A percentile compares a stretch with the other conserved stretches of the same genome.
These are phyloP conservation scores for Amylostereum areolatum DNA, from an alignment of 1,284 basidiomycete genomes.

Conservation along the genomic window DNA sequence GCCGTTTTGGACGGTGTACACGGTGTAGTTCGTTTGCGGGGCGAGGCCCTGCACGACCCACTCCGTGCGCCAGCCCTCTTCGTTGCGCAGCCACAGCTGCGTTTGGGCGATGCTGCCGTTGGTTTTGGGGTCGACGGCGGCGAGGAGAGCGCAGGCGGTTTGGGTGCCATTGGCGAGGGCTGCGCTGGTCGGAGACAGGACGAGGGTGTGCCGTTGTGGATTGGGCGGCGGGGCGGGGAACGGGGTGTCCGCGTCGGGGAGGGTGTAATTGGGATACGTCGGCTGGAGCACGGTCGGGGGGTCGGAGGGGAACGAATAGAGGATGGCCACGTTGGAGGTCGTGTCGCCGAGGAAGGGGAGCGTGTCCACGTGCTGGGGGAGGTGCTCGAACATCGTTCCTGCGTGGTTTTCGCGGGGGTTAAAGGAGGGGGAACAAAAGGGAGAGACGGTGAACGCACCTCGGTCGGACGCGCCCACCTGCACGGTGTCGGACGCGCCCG, in stretches of 20 bases:
- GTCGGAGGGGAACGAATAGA: conserved; percentile 67
- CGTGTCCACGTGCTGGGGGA: conserved; percentile 18
- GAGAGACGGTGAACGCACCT: conserved; percentile 30
- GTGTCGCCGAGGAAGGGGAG: conserved; percentile 71
- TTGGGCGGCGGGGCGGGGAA: conserved; percentile 30
- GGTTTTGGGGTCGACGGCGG: conserved; percentile 18
- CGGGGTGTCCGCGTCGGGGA: conserved; percentile 54
- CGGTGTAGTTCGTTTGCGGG: conserved; percentile 68
- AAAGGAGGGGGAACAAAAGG: background rate
- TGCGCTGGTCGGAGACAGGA: conserved; percentile 42
- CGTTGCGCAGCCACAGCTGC: conserved; percentile 49
- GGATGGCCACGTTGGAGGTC: conserved; percentile 65
- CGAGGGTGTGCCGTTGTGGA: conserved; percentile 44
- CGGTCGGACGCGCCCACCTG: conserved; percentile 52
- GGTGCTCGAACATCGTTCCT: conserved; percentile 42
- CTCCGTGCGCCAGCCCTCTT: conserved; percentile 57
- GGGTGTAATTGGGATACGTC: conserved; percentile 76
- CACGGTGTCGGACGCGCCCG: conserved; percentile 34
- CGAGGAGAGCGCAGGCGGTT: conserved; percentile 53
- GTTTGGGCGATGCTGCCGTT: conserved; percentile 21
- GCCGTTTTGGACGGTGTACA: conserved; percentile 48
- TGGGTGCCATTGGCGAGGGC: conserved; percentile 39
- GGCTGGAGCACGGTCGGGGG: conserved; percentile 32
- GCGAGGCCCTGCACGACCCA: conserved; percentile 56
- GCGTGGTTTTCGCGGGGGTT: background rate